A percentile compares a stretch with the other conserved stretches of the same genome.
Evolutionary conservation across 2,329 filamentous ascomycete genomes (phyloP).

Genomic region (Pestalotiopsis sp.): DNA sequence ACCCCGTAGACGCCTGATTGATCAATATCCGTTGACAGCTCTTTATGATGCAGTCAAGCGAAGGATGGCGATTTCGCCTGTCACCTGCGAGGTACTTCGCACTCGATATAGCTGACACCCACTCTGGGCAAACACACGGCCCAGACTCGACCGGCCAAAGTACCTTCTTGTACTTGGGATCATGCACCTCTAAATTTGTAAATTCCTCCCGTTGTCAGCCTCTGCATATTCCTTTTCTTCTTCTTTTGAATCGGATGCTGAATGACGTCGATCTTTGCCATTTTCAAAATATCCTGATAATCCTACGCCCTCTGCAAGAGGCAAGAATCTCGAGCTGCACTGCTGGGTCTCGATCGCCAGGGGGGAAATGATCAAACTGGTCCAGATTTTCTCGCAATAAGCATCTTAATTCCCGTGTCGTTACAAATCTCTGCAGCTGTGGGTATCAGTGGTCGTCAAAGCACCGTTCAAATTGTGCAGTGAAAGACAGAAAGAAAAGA

Average conservation of each 20-base stretch:
- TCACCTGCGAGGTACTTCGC: not conserved
- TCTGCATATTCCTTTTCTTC: not conserved
- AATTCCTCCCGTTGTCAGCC: not conserved
- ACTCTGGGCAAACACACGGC: not conserved
- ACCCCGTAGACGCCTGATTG: not conserved
- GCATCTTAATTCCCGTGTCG: not conserved
- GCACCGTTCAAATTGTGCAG: not conserved
- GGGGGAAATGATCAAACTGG: not conserved
- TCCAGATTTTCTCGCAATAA: not conserved
- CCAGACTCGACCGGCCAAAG: not conserved
- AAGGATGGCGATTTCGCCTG: not conserved
- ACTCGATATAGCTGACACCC: slow-evolving; percentile 11
- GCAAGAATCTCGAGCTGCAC: not conserved
- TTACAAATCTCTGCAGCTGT: not conserved
- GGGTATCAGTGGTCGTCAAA: not conserved
- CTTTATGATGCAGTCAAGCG: not conserved
- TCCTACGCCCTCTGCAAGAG: not conserved
- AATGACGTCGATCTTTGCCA: slow-evolving; percentile 6
- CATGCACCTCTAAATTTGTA: not conserved
- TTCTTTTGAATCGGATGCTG: not conserved
- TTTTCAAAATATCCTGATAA: not conserved
- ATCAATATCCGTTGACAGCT: not conserved
- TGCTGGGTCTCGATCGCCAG: not conserved
- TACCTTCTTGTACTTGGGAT: not conserved
- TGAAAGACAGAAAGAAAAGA: not conserved